phyloP scores from a whole-genome alignment of 2,329 filamentous ascomycete genomes.

The Penicillium corylophilum region DNA sequence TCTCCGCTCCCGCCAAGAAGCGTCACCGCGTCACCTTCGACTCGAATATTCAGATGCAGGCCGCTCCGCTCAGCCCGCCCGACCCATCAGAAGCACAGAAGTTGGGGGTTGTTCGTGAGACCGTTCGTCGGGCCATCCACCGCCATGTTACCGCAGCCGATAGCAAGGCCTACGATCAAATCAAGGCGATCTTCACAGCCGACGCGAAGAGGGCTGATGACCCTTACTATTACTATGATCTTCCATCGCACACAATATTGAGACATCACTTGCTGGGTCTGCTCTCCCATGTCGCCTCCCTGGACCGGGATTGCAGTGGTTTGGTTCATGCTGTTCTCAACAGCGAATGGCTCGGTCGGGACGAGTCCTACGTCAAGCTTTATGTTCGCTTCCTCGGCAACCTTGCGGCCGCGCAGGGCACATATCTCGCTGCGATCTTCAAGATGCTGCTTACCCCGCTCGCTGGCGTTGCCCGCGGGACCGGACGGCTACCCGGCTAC shows the following conservation, averaged over 20 bases:
- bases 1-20: constrained; percentile 37
- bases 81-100: constrained; percentile 46
- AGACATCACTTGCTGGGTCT: constrained; percentile 61
- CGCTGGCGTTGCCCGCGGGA: constrained; percentile 57
- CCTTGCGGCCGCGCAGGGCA: constrained; percentile 78
- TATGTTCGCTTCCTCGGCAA: constrained; percentile 59
- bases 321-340: constrained; percentile 59
- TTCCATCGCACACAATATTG: constrained; percentile 53
- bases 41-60: constrained; percentile 34
- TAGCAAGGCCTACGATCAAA: constrained; percentile 56
- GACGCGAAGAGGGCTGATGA: constrained; percentile 46
- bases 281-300: constrained; percentile 54
- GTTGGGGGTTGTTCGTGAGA: constrained; percentile 58
- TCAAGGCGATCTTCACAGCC: constrained; percentile 54
- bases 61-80: constrained; percentile 37
- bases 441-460: constrained; percentile 81
- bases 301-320: constrained; percentile 57
- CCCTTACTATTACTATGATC: constrained; percentile 37
- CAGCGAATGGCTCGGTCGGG: constrained; percentile 62
- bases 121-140: constrained; percentile 59
- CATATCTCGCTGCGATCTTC: constrained; percentile 71
- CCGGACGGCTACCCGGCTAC: constrained; percentile 55
- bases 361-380: constrained; percentile 58
- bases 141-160: constrained; percentile 53
- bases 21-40: constrained; percentile 46